A percentile compares a stretch with the other conserved stretches of the same genome.
These are phyloP conservation scores for Amaranthus cruentus DNA, from an alignment of 148 eudicot genomes.

Conservation along the genomic window DNA sequence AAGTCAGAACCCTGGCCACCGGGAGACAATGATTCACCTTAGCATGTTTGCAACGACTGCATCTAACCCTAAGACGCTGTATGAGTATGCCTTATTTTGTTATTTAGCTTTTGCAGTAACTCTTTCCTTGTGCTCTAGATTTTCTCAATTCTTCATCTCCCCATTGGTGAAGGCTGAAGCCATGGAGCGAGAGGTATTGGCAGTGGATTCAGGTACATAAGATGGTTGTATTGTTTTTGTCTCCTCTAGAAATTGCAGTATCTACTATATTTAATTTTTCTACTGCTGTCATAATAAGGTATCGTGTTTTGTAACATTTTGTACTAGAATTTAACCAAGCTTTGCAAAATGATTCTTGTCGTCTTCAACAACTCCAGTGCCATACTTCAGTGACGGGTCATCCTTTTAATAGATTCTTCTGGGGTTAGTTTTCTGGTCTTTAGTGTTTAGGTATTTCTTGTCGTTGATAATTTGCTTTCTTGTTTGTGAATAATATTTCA, in stretches of 20 bases:
- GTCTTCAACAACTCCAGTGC: slow-evolving; percentile 93
- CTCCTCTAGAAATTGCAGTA: not conserved
- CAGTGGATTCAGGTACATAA: slow-evolving; percentile 84
- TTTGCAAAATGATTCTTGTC: slow-evolving; percentile 88
- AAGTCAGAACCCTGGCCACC: too few species aligned
- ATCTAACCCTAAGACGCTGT: too few species aligned
- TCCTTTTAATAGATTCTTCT: slow-evolving; percentile 74
- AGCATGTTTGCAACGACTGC: too few species aligned
- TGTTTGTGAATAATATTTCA: slow-evolving; percentile 6
- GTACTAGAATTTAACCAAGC: slow-evolving; percentile 82
- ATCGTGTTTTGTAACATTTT: slow-evolving; percentile 14
- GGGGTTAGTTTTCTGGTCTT: slow-evolving; percentile 54
- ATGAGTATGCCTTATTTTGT: not conserved
- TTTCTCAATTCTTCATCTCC: slow-evolving; percentile 82
- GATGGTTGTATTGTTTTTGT: not conserved
- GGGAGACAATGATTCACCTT: too few species aligned
- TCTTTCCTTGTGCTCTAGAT: slow-evolving; percentile 36
- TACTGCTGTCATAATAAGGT: slow-evolving; percentile 9
- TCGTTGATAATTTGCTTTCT: not conserved
- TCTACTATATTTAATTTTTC: not conserved
- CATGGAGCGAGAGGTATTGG: slow-evolving; percentile 87
- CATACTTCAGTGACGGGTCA: slow-evolving; percentile 75
- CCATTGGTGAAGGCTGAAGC: slow-evolving; percentile 89
- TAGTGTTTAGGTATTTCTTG: slow-evolving; percentile 11
- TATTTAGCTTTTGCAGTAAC: not conserved